A percentile compares a stretch with the other conserved stretches of the same genome.
These are phyloP conservation scores for Suillus variegatus DNA, from an alignment of 768 basidiomycete species.

Conservation along the genomic window DNA sequence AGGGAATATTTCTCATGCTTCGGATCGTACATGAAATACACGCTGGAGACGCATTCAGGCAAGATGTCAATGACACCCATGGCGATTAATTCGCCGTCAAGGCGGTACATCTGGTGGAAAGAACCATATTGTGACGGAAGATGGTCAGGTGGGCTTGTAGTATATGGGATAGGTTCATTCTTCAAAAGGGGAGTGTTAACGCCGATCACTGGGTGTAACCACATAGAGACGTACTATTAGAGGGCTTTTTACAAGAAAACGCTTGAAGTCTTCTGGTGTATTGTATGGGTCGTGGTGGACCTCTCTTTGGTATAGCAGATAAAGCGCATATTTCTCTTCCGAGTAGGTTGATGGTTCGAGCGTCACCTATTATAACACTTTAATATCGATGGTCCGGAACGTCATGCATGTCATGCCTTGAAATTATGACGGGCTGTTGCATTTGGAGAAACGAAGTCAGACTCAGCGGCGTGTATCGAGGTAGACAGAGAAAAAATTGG, in stretches of 20 bases:
- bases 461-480: slow-evolving; percentile 61
- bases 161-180: slow-evolving; percentile 64
- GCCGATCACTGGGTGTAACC: background rate
- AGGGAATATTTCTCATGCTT: slow-evolving; percentile 68
- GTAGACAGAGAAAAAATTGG: slow-evolving; percentile 42
- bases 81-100: slow-evolving; percentile 83
- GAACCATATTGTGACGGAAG: slow-evolving; percentile 86
- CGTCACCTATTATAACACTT: slow-evolving; percentile 49
- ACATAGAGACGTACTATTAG: slow-evolving; percentile 52
- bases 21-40: slow-evolving; percentile 89
- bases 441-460: slow-evolving; percentile 27
- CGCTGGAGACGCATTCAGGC: slow-evolving; percentile 78
- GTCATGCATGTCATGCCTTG: slow-evolving; percentile 43
- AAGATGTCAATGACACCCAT: slow-evolving; percentile 90
- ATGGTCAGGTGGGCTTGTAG: slow-evolving; percentile 45
- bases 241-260: slow-evolving; percentile 82
- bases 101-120: slow-evolving; percentile 85
- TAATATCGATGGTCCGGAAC: background rate
- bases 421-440: slow-evolving; percentile 51
- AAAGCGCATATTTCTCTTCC: slow-evolving; percentile 80
- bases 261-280: slow-evolving; percentile 52
- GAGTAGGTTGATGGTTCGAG: slow-evolving; percentile 79
- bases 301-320: slow-evolving; percentile 69
- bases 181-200: slow-evolving; percentile 27
- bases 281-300: slow-evolving; percentile 73